phyloP scores from a whole-genome alignment of 148 eudicot species.

The Vaccinium macrocarpon region DNA sequence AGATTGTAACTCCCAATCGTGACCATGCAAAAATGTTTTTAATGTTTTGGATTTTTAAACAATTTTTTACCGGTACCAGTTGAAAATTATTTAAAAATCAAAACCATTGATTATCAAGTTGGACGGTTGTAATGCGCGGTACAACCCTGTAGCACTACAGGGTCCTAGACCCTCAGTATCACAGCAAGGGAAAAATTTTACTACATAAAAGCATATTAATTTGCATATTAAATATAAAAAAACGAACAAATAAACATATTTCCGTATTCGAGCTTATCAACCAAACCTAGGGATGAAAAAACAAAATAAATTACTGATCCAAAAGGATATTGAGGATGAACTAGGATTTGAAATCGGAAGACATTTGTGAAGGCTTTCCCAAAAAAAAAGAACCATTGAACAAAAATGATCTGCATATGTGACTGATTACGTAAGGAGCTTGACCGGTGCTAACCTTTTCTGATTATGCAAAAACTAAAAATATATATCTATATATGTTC shows the following conservation, averaged over 20 bases:
- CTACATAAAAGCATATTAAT: no score
- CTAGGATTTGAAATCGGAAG: background rate
- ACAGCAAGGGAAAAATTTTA: no score
- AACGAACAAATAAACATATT: background rate
- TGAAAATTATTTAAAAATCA: no score
- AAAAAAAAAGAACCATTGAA: conserved; percentile 4
- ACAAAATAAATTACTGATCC: background rate
- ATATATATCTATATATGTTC: background rate
- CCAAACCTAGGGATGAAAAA: background rate
- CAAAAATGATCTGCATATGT: background rate
- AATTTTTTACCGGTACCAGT: no score
- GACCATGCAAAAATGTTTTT: no score
- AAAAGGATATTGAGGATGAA: background rate
- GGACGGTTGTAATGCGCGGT: no score
- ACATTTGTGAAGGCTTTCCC: conserved; percentile 11
- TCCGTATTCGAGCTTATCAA: background rate
- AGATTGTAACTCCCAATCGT: no score
- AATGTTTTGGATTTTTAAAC: no score
- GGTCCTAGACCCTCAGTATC: background rate
- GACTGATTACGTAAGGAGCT: background rate
- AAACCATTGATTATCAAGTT: no score
- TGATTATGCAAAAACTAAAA: background rate
- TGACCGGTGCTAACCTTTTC: background rate
- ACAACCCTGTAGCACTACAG: no score
- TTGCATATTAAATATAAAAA: no score